These are phyloP conservation scores for Boletus rubescentipes DNA, from an alignment of 768 basidiomycete genomes.

Conservation along the genomic window DNA sequence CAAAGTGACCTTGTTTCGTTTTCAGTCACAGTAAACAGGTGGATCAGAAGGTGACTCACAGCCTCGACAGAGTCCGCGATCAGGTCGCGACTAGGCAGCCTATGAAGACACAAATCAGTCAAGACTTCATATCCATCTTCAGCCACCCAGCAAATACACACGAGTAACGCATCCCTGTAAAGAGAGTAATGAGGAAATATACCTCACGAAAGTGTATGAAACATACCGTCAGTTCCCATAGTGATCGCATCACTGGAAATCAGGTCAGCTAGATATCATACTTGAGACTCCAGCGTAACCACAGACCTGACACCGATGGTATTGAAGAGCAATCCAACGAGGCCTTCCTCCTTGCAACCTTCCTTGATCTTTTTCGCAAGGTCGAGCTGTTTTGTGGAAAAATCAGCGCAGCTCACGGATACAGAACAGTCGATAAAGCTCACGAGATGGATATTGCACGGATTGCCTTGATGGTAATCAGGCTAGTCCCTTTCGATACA, in stretches of 20 bases:
- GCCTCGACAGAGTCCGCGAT: slow-evolving; percentile 91
- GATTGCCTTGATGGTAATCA: slow-evolving; percentile 56
- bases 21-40: slow-evolving; percentile 6
- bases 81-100: slow-evolving; percentile 82
- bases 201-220: background rate
- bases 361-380: slow-evolving; percentile 78
- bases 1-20: slow-evolving; percentile 49
- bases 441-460: slow-evolving; percentile 83
- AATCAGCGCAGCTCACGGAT: background rate
- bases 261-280: background rate
- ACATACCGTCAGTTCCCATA: slow-evolving; percentile 82
- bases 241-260: slow-evolving; percentile 74
- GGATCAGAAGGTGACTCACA: slow-evolving; percentile 37
- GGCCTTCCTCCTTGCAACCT: slow-evolving; percentile 76
- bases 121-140: background rate
- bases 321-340: slow-evolving; percentile 82
- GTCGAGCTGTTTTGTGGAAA: slow-evolving; percentile 56
- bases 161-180: slow-evolving; percentile 84
- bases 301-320: slow-evolving; percentile 79
- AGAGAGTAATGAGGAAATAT: background rate
- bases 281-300: background rate
- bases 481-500: background rate
- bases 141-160: slow-evolving; percentile 36
- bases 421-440: slow-evolving; percentile 18
- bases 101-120: slow-evolving; percentile 26